phyloP scores from a whole-genome alignment of 768 basidiomycete genomes.

The Saitozyma podzolica region DNA sequence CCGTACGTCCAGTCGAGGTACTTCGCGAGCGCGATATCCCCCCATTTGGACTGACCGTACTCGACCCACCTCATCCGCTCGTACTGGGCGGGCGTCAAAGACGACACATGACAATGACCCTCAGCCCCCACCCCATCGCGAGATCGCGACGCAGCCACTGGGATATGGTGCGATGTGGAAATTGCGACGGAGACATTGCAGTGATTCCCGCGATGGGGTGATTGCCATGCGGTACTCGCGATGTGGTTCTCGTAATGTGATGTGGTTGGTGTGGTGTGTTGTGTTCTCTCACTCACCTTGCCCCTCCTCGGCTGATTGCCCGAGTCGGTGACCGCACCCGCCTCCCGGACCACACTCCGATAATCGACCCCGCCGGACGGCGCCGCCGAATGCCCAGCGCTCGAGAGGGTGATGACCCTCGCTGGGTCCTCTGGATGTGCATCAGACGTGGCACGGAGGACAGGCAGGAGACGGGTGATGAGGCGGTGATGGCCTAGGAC shows the following conservation, averaged over 20 bases:
- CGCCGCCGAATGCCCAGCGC: slow-evolving; percentile 36
- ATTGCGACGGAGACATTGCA: too few relatives aligned
- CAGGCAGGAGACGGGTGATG: slow-evolving; percentile 30
- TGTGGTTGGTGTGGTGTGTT: too few relatives aligned
- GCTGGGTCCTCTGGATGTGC: slow-evolving; percentile 16
- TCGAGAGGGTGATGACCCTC: slow-evolving; percentile 36
- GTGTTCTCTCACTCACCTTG: not conserved
- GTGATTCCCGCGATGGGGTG: too few relatives aligned
- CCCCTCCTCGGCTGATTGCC: slow-evolving; percentile 7
- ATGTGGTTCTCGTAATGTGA: too few relatives aligned
- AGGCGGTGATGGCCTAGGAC: slow-evolving; percentile 44
- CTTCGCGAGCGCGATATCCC: slow-evolving; percentile 37
- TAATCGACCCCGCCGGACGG: slow-evolving; percentile 34
- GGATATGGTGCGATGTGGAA: too few relatives aligned
- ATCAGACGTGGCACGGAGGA: slow-evolving; percentile 15
- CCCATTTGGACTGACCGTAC: slow-evolving; percentile 48
- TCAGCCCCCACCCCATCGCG: not conserved
- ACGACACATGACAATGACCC: not conserved
- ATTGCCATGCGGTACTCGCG: too few relatives aligned
- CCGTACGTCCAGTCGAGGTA: slow-evolving; percentile 36
- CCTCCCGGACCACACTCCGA: slow-evolving; percentile 21
- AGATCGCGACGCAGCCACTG: too few relatives aligned
- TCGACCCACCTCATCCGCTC: slow-evolving; percentile 35
- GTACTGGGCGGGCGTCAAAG: not conserved
- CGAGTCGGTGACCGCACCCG: not conserved